These are phyloP conservation scores for Colletotrichum coccodes DNA, from an alignment of 2,329 filamentous ascomycete genomes.

Conservation along the genomic window DNA sequence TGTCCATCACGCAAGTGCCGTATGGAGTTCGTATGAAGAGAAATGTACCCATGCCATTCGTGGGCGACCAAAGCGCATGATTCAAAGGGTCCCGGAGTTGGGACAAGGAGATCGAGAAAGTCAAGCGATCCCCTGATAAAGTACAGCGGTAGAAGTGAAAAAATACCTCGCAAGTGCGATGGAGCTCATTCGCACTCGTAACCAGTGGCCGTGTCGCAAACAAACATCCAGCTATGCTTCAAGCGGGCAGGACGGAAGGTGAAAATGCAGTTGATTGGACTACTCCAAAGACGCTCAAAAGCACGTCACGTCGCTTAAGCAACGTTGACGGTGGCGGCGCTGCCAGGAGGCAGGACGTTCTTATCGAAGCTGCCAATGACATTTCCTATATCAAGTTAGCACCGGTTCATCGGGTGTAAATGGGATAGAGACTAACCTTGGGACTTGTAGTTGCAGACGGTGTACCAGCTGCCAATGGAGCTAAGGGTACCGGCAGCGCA, in stretches of 20 bases:
- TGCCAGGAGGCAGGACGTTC: constrained; percentile 59
- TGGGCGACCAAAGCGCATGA: constrained; percentile 32
- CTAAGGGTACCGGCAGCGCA: constrained; percentile 63
- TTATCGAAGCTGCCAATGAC: constrained; percentile 58
- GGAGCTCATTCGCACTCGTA: constrained; percentile 19
- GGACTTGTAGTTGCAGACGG: constrained; percentile 88
- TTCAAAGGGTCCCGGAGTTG: constrained; percentile 28
- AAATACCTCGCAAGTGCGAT: constrained; percentile 21
- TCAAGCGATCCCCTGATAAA: constrained; percentile 41
- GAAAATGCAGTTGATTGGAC: constrained; percentile 19
- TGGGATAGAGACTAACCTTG: constrained; percentile 66
- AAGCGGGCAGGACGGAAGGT: constrained; percentile 16
- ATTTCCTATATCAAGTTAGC: constrained; percentile 55
- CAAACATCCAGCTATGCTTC: constrained; percentile 16
- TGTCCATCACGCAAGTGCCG: constrained; percentile 33
- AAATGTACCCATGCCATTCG: constrained; percentile 31
- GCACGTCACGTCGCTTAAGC: constrained; percentile 23
- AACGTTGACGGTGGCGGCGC: constrained; percentile 41
- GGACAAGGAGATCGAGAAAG: constrained; percentile 43
- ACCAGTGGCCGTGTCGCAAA: constrained; percentile 27
- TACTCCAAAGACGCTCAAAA: neutral
- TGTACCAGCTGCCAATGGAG: constrained; percentile 72
- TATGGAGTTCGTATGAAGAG: constrained; percentile 15
- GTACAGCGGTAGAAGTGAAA: constrained; percentile 48
- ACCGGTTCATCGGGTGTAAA: neutral